Evolutionary conservation across 805 yeast species (phyloP).

Genomic region (Kazachstania psychrophila): DNA sequence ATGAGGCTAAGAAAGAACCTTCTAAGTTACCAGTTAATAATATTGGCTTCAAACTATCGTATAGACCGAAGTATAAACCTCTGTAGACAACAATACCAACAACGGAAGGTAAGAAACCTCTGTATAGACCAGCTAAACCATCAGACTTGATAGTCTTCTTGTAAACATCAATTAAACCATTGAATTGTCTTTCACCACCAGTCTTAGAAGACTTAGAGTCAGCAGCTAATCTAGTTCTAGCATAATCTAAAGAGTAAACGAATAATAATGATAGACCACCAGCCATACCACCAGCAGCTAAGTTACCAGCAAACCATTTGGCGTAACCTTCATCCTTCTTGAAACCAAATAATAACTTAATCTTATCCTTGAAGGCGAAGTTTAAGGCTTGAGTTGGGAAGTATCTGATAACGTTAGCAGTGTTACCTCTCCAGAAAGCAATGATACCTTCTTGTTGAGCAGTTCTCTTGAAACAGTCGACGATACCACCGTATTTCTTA

Average conservation of each 20-base stretch:
- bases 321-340: slow-evolving; percentile 91
- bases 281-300: slow-evolving; percentile 98
- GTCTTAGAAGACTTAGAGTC: slow-evolving; percentile 82
- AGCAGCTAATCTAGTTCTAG: slow-evolving; percentile 98
- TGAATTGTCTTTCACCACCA: slow-evolving; percentile 94
- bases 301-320: slow-evolving; percentile 94
- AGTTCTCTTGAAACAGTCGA: slow-evolving; percentile 90
- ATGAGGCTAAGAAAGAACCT: slow-evolving; percentile 90
- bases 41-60: slow-evolving; percentile 94
- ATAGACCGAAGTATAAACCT: slow-evolving; percentile 97
- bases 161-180: slow-evolving; percentile 94
- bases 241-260: slow-evolving; percentile 78
- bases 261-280: slow-evolving; percentile 51
- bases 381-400: slow-evolving; percentile 99
- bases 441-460: slow-evolving; percentile 85
- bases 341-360: slow-evolving; percentile 93
- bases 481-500: slow-evolving; percentile 79
- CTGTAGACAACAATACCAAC: slow-evolving; percentile 97
- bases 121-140: slow-evolving; percentile 97
- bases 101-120: slow-evolving; percentile 99
- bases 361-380: slow-evolving; percentile 97
- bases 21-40: slow-evolving; percentile 89
- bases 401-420: slow-evolving; percentile 97
- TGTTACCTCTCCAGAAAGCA: slow-evolving; percentile 99
- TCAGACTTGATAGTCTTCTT: slow-evolving; percentile 90